These are phyloP conservation scores for Rosa persica DNA, from an alignment of 306 rosid genomes.

Conservation along the genomic window DNA sequence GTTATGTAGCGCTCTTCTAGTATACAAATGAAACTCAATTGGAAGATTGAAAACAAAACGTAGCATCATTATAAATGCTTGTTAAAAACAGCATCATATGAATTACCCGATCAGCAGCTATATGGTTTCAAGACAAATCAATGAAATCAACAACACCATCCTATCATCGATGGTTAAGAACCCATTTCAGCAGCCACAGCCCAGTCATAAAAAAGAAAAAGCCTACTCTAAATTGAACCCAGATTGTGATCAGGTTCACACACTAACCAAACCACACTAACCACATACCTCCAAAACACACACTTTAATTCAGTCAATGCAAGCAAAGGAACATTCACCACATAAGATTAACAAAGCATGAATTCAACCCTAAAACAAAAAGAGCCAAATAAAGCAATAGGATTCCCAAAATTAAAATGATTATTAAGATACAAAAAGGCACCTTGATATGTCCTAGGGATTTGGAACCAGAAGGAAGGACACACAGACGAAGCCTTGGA, in stretches of 20 bases:
- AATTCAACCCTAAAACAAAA: neutral
- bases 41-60: neutral
- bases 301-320: neutral
- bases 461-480: neutral
- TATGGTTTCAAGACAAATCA: neutral
- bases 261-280: neutral
- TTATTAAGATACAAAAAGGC: neutral
- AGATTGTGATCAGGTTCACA: constrained; percentile 1
- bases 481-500: neutral
- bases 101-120: neutral
- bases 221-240: neutral
- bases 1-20: neutral
- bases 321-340: neutral
- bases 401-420: neutral
- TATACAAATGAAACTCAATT: neutral
- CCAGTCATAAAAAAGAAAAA: neutral
- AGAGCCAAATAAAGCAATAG: neutral
- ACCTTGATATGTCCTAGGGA: constrained; percentile 1
- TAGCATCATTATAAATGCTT: neutral
- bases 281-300: neutral
- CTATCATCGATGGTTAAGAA: neutral
- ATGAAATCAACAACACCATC: neutral
- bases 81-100: neutral
- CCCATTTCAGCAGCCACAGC: neutral
- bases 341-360: neutral